These are phyloP conservation scores for Mortierella sp. DNA, from an alignment of 371 early-diverging fungal genomes.

Conservation along the genomic window DNA sequence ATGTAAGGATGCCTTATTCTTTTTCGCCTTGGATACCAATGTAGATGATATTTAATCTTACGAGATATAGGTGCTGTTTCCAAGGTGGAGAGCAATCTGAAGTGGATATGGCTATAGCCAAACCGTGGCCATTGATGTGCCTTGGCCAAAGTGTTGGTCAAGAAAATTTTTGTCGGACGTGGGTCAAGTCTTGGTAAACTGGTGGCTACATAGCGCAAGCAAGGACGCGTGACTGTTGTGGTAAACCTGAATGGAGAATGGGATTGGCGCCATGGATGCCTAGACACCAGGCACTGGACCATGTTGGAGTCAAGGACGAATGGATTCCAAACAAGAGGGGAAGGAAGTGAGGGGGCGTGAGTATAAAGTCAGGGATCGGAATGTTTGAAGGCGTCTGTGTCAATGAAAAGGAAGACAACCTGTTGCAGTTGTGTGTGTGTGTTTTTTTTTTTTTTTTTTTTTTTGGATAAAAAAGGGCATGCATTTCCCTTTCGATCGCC, in stretches of 20 bases:
- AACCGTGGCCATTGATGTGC: background rate
- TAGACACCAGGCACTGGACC: constrained; percentile 36
- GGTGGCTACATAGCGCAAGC: background rate
- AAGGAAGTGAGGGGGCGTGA: too few species aligned
- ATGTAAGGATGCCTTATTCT: too few species aligned
- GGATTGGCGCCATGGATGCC: constrained; percentile 43
- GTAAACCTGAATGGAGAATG: background rate
- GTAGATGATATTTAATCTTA: constrained; percentile 4
- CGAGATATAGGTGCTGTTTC: constrained; percentile 12
- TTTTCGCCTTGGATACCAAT: too few species aligned
- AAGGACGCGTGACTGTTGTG: constrained; percentile 20
- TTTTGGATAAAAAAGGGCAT: background rate
- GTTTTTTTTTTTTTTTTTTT: background rate
- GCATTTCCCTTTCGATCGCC: too few species aligned
- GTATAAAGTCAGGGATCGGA: too few species aligned
- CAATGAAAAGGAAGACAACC: background rate
- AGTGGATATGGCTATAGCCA: background rate
- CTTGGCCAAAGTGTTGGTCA: constrained; percentile 2
- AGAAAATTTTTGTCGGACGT: constrained; percentile 1
- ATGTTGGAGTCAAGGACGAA: constrained; percentile 1
- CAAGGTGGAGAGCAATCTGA: constrained; percentile 27
- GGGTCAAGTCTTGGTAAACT: background rate
- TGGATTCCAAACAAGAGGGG: background rate
- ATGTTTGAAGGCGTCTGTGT: too few species aligned
- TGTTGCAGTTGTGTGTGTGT: too few species aligned